phyloP scores from a whole-genome alignment of 306 rosid species.

The Psophocarpus tetragonolobus region DNA sequence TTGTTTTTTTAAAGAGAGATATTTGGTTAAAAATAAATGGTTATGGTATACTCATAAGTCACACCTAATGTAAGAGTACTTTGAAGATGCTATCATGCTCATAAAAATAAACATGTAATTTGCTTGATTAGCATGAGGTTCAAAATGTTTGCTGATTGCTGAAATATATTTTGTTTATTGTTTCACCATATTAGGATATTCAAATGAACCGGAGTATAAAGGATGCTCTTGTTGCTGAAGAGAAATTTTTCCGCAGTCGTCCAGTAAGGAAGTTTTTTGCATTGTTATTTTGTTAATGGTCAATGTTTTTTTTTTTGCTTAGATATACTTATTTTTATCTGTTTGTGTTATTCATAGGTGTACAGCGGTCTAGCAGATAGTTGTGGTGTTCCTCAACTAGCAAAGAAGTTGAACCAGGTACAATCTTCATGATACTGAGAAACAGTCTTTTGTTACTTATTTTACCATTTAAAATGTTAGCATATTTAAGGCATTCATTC shows the following conservation, averaged over 20 bases:
- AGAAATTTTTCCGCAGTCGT: slow-evolving; percentile 85
- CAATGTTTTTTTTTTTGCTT: slow-evolving; percentile 21
- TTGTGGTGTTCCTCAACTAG: slow-evolving; percentile 95
- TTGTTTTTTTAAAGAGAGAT: too few relatives aligned
- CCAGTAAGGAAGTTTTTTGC: slow-evolving; percentile 67
- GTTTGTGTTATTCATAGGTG: slow-evolving; percentile 56
- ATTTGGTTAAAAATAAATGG: slow-evolving; percentile 8
- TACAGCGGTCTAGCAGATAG: slow-evolving; percentile 88
- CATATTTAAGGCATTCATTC: background rate
- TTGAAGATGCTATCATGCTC: slow-evolving; percentile 1
- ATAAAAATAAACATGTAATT: slow-evolving; percentile 21
- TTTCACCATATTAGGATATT: slow-evolving; percentile 72
- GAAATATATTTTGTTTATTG: slow-evolving; percentile 35
- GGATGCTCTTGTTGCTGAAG: slow-evolving; percentile 94
- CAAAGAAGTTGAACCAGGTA: slow-evolving; percentile 97
- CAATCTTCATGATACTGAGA: background rate
- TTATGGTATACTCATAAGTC: background rate
- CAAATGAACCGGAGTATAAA: slow-evolving; percentile 78
- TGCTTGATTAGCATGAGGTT: slow-evolving; percentile 26
- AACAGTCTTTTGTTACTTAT: background rate
- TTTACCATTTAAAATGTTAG: slow-evolving; percentile 18
- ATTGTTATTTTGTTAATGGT: slow-evolving; percentile 8
- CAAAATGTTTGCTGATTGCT: slow-evolving; percentile 25
- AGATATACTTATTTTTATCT: background rate
- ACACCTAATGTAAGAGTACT: background rate